Evolutionary conservation across 768 basidiomycete genomes (phyloP).

Genomic region (Termitomyces heimii): DNA sequence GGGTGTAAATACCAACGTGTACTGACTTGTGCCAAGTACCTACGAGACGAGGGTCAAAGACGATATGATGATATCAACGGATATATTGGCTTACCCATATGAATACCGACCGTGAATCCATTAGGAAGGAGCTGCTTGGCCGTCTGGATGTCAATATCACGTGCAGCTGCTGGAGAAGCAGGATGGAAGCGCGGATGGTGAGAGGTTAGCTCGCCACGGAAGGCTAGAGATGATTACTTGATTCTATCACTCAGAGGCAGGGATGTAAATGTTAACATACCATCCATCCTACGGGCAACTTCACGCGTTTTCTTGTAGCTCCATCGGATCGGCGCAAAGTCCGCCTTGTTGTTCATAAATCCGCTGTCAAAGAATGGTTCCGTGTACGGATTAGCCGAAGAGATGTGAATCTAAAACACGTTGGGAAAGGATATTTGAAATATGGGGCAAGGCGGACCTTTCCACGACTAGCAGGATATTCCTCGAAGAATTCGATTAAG

Average conservation of each 20-base stretch:
- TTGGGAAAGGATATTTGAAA: neutral
- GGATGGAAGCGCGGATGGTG: slow-evolving; percentile 76
- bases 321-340: slow-evolving; percentile 73
- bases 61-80: neutral
- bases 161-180: slow-evolving; percentile 49
- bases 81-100: slow-evolving; percentile 48
- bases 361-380: slow-evolving; percentile 65
- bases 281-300: slow-evolving; percentile 66
- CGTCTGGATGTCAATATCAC: slow-evolving; percentile 64
- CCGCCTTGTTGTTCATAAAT: slow-evolving; percentile 78
- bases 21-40: slow-evolving; percentile 49
- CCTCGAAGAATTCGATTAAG: slow-evolving; percentile 21
- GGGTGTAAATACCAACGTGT: neutral
- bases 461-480: slow-evolving; percentile 71
- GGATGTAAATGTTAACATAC: slow-evolving; percentile 21
- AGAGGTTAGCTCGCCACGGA: slow-evolving; percentile 66
- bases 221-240: slow-evolving; percentile 30
- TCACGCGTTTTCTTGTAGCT: slow-evolving; percentile 75
- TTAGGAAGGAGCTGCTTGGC: slow-evolving; percentile 57
- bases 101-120: slow-evolving; percentile 61
- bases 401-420: slow-evolving; percentile 49
- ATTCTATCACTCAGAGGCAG: neutral
- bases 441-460: slow-evolving; percentile 36
- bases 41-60: slow-evolving; percentile 4
- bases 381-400: slow-evolving; percentile 52